These are phyloP conservation scores for Globisporangium radiosum DNA, from an alignment of 352 stramenopile genomes.

Conservation along the genomic window DNA sequence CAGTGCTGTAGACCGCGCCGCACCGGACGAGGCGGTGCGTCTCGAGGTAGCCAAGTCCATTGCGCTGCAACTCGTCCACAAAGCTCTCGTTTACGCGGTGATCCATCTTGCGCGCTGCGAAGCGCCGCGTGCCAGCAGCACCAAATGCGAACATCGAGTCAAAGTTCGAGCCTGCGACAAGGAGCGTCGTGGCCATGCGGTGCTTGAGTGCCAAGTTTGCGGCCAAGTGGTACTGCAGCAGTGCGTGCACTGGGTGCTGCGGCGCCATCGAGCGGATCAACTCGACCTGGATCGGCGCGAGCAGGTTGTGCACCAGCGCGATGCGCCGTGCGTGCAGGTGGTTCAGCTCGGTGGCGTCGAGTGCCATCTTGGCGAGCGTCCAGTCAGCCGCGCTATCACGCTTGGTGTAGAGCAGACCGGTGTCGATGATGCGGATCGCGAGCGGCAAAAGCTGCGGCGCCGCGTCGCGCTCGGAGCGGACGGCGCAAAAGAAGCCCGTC, in stretches of 20 bases:
- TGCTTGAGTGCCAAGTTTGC: constrained; percentile 34
- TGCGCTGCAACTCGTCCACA: constrained; percentile 15
- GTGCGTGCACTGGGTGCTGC: constrained; percentile 28
- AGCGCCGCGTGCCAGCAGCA: constrained; percentile 23
- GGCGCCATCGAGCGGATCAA: constrained; percentile 24
- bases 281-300: constrained; percentile 32
- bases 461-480: constrained; percentile 1
- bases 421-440: constrained; percentile 16
- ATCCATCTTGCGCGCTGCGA: constrained; percentile 9
- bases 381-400: constrained; percentile 20
- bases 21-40: constrained; percentile 17
- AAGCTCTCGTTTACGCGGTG: constrained; percentile 18
- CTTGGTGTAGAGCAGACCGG: constrained; percentile 19
- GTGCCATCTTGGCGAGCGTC: constrained; percentile 33
- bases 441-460: constrained; percentile 18
- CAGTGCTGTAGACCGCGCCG: constrained; percentile 21
- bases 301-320: constrained; percentile 22
- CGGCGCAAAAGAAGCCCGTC: constrained; percentile 28
- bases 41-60: constrained; percentile 17
- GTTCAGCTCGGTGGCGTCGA: constrained; percentile 26
- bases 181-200: constrained; percentile 17
- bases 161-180: constrained; percentile 21
- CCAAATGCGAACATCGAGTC: constrained; percentile 32
- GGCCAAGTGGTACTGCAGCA: constrained; percentile 32
- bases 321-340: constrained; percentile 27